Conservation (phyloP, 139 green algal genomes). For the Micractinium sp. region DNA sequence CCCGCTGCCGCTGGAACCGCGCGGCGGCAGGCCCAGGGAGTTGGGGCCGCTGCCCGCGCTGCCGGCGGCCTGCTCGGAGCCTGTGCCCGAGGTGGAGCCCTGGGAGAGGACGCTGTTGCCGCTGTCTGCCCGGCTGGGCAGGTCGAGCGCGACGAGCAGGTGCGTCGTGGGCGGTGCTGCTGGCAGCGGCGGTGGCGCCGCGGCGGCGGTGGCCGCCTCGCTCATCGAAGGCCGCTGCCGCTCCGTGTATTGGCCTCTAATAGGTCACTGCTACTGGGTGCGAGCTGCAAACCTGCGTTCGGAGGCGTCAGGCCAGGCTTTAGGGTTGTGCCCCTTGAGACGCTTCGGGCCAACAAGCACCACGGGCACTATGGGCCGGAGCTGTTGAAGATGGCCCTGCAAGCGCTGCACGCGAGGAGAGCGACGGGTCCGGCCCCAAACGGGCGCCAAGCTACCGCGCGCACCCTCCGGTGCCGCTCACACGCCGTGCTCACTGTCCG, state of each 20-base stretch:
- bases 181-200: neutral
- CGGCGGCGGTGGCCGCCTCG: neutral
- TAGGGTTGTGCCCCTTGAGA: neutral
- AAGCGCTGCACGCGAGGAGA: no score
- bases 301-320: no score
- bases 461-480: no score
- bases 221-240: neutral
- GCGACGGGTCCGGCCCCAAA: no score
- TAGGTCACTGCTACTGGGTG: neutral
- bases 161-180: neutral
- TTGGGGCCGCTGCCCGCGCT: no score
- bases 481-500: no score
- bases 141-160: neutral
- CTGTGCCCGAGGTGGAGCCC: neutral
- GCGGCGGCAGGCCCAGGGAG: neutral
- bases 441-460: no score
- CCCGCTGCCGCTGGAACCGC: neutral
- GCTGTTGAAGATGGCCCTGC: no score
- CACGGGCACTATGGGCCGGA: no score
- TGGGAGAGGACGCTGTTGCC: conserved; percentile 1
- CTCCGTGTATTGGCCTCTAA: neutral
- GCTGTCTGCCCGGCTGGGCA: conserved; percentile 11
- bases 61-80: neutral
- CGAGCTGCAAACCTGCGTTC: neutral
- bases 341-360: neutral